Base-by-base conservation (phyloP, 208 protist species). In the Leishmania aethiopica region DNA sequence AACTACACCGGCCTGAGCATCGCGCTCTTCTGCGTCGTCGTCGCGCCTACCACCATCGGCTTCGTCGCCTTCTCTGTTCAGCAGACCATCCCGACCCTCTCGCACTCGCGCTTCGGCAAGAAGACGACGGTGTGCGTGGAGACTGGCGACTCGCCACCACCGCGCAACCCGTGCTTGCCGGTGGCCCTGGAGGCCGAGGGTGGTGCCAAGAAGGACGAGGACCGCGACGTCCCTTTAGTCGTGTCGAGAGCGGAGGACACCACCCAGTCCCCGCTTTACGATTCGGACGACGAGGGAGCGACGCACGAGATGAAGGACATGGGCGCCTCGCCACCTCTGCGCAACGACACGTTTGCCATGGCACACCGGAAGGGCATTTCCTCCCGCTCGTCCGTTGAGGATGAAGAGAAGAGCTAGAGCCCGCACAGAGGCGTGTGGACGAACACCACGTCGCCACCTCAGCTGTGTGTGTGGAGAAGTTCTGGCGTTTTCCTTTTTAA, bases 1-100 rank as follows among this genome's bases (percentile, higher is more conserved):
- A 84, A 79, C 64, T 78, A 79, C 59, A 75, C 83, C 0, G 49
- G 64, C 37, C 83, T 87, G n/a, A 89, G 88, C 62, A 90, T 92
- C 70, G 81, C 84, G 10, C 85, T 92, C 19, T 91, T 90, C 73
- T 94, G 89, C 57, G 85, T 92, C 32, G 82, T 94, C 22, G 86
- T 94, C 47, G 79, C 85, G 3, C 93, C 90, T 45, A 90, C 88
- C 22, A 81, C 84, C 37, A 75, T 90, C 19, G 92, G 89, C 77
- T 89, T 96, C 40, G 92, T 96, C 47, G 87, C 86, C 80, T 96
- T 96, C 84, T 96, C 92, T 22, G 47, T 96, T 13, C 90, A 93
- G 84, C 92, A 91, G 53, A 89, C 78, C 57, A 86, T 94, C 49
- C 92, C 92, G 0, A 85, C 77, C 42, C 84, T 95, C 45, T 82